Evolutionary conservation across 108 stramenopile genomes (phyloP), one percentile per base, ranked within the genome.

Genomic region (Cyclotella baltica): DNA sequence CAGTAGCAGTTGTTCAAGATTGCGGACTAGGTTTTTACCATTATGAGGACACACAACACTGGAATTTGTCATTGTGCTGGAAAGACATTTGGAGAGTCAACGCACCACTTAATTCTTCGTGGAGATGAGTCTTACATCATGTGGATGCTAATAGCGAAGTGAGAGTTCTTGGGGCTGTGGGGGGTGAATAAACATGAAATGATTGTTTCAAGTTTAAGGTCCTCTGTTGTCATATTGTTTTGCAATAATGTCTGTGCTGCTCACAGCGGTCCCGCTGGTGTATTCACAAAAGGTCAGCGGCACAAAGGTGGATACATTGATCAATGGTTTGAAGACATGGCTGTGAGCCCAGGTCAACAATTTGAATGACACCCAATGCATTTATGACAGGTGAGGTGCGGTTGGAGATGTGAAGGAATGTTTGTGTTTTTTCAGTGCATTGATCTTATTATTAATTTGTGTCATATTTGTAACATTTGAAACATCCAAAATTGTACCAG

Each of bases 371-470:
- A 0, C 31, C 58, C 18, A 71, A 70, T 64, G 76, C 69, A 25
- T 77, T 68, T 53, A 77, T 77, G 76, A 77, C 76, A 0, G 70
- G 63, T 64, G 76, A 70, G 30, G 76, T 69, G 34, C 70, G 76
- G 69, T 15, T 43, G 27, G 40, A 64, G 35, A 29, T 52, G n/a
- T 56, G 0, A 36, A 23, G 52, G 33, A 4, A 40, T 10, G 38
- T 28, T 19, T 3, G 22, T 9, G 27, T 43, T 0, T 65, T 31
- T 16, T 40, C 19, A 0, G 27, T 23, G 0, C 20, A 3, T 25
- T 31, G 22, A 13, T 4, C 13, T 27, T 65, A 16, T 25, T n/a
- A 30, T 25, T 19, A 30, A 29, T 20, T 33, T 30, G 30, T 2
- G n/a, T n/a, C n/a, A n/a, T n/a, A n/a, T n/a, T n/a, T n/a, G n/a